A percentile compares a stretch with the other conserved stretches of the same genome.
Evolutionary conservation across 1,284 basidiomycete species (phyloP).

Genomic region (Polyporus tsugae): DNA sequence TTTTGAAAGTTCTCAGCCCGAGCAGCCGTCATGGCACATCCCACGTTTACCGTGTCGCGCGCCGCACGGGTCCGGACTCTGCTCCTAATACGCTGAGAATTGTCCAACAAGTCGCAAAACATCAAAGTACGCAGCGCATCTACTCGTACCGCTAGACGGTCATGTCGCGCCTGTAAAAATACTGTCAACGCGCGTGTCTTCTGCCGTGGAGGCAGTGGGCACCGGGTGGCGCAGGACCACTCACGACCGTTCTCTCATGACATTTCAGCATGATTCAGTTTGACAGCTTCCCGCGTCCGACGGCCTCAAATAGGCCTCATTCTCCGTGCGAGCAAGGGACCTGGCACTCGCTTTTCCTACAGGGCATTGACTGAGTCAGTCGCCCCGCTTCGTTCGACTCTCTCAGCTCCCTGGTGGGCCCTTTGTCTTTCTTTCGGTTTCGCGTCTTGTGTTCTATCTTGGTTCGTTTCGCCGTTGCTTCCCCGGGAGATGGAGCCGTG

Average conservation of each 20-base stretch:
- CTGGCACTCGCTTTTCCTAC: constrained; percentile 28
- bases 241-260: constrained; percentile 32
- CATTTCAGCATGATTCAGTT: constrained; percentile 25
- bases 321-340: neutral
- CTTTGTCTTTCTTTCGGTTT: constrained; percentile 25
- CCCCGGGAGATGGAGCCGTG: constrained; percentile 42
- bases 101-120: neutral
- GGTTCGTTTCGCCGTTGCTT: constrained; percentile 26
- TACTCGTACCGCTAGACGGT: neutral
- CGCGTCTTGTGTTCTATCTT: constrained; percentile 23
- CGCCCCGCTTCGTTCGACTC: constrained; percentile 36
- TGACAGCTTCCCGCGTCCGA: constrained; percentile 25
- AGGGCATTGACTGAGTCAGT: constrained; percentile 45
- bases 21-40: constrained; percentile 18
- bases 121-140: neutral
- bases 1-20: constrained; percentile 4
- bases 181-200: constrained; percentile 30
- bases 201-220: constrained; percentile 31
- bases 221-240: constrained; percentile 12
- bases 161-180: constrained; percentile 22
- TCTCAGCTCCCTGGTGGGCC: constrained; percentile 38
- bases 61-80: neutral
- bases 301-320: constrained; percentile 29
- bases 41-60: constrained; percentile 23
- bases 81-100: neutral